Evolutionary conservation across 805 yeast genomes (phyloP), one percentile per base, ranked within the genome.

Genomic region (Cyberlindnera nakhonratchasimensis): DNA sequence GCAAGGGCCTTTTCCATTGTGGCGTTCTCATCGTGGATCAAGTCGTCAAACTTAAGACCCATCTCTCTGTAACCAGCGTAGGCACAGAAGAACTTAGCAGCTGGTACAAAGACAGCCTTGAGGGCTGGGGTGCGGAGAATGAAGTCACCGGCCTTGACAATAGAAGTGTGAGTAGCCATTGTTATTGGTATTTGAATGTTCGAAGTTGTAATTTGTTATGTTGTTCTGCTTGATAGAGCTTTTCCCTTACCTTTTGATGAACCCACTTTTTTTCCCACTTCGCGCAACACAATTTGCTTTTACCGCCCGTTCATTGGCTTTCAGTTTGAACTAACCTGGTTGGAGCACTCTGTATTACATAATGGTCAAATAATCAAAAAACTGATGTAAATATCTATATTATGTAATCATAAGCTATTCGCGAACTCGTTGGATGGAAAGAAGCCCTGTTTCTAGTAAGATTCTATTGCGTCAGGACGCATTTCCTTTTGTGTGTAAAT

Each of bases 51-150:
- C 69, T 84, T 87, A 59, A 93, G 77, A 42, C 99, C 99, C 72
- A 93, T 68, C 67, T 89, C 79, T 75, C 98, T 86, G 86, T 93
- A 93, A 46, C 98, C 98, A 43, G 96, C 75, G 52, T 76, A 74
- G 53, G 80, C 71, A 54, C 77, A 71, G 69, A 83, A 90, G 55
- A 78, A 71, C 61, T 81, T 77, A 35, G 97, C 85, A 29, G 82
- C 74, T 52, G 99, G 98, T 24, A 82, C 75, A 51, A 86, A 72
- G 53, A 90, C 65, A 63, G 82, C 80, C 53, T 85, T 77, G 61
- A 93, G 77, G 37, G 79, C 62, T 41, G 98, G 96, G 53, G 88
- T 77, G 55, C 81, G 82, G 63, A 85, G 75, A 60, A 91, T 82
- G 73, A 71, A 82, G 65, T 87, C 91, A 55, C 88, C 82, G 35